Conservation (phyloP, 2,329 filamentous ascomycete species). For the Fusarium lyarnte region DNA sequence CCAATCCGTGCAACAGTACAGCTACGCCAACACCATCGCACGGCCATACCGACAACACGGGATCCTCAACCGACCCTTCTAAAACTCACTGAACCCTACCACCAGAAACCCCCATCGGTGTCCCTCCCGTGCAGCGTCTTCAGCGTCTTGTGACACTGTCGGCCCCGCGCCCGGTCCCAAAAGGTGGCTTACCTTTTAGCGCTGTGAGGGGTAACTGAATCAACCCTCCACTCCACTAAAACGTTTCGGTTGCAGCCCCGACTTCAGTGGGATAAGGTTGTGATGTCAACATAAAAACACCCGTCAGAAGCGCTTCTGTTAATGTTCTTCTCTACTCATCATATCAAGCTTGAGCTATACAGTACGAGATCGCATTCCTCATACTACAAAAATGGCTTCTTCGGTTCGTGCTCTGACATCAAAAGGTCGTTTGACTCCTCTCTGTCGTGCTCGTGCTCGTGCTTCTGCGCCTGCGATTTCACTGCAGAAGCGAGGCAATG, state of each 20-base stretch:
- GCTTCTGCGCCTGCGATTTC: conserved; percentile 14
- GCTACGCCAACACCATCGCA: not conserved
- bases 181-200: not conserved
- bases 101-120: not conserved
- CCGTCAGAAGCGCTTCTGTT: not conserved
- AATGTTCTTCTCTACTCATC: not conserved
- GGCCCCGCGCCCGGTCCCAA: conserved; percentile 11
- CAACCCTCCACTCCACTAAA: not conserved
- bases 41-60: conserved; percentile 8
- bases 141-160: conserved; percentile 21
- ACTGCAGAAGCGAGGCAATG: conserved; percentile 38
- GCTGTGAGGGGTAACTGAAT: conserved; percentile 17
- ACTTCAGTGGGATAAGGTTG: not conserved
- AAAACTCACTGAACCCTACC: not conserved
- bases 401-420: conserved; percentile 29
- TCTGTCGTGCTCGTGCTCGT: conserved; percentile 29
- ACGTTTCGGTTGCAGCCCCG: conserved; percentile 19
- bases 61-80: not conserved
- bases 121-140: not conserved
- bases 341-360: not conserved
- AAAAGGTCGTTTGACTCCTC: conserved; percentile 32
- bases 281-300: conserved; percentile 26
- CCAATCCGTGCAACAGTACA: not conserved
- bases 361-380: conserved; percentile 1
- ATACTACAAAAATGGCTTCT: conserved; percentile 29